A percentile compares a stretch with the other conserved stretches of the same genome.
phyloP scores from a whole-genome alignment of 176 grass and related monocot genomes.

The Oryza brachyantha region DNA sequence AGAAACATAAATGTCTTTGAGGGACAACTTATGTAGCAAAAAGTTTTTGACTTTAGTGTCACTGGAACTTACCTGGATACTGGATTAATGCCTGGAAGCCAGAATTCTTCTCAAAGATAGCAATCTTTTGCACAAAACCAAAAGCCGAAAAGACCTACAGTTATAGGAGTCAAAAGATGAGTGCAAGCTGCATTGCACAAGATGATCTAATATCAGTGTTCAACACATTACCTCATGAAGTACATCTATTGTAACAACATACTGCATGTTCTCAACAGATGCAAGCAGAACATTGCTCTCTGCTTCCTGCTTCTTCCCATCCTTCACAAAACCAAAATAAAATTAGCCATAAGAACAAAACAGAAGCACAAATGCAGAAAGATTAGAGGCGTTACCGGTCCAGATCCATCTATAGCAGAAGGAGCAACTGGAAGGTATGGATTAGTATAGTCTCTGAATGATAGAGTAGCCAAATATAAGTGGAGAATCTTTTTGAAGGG shows the following conservation, averaged over 20 bases:
- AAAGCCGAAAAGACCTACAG: slow-evolving; percentile 94
- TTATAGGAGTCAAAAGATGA: slow-evolving; percentile 11
- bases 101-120: slow-evolving; percentile 86
- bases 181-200: background rate
- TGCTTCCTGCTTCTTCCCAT: slow-evolving; percentile 73
- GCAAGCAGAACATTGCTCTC: slow-evolving; percentile 95
- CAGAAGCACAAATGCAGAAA: slow-evolving; percentile 12
- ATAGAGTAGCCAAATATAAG: slow-evolving; percentile 20
- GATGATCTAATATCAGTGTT: background rate
- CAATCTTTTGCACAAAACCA: slow-evolving; percentile 95
- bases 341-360: slow-evolving; percentile 28
- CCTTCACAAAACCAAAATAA: slow-evolving; percentile 36
- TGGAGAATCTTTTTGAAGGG: background rate
- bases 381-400: slow-evolving; percentile 46
- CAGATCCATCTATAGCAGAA: slow-evolving; percentile 75
- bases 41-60: background rate
- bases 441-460: slow-evolving; percentile 89
- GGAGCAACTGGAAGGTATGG: slow-evolving; percentile 89
- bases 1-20: slow-evolving; percentile 26
- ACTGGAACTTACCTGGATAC: slow-evolving; percentile 58
- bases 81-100: slow-evolving; percentile 88
- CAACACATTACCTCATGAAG: slow-evolving; percentile 76
- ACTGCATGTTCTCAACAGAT: slow-evolving; percentile 98
- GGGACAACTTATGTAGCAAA: background rate
- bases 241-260: slow-evolving; percentile 93